A percentile compares a stretch with the other conserved stretches of the same genome.
These are phyloP conservation scores for Dissophora ornata DNA, from an alignment of 192 early-diverging fungal species.

Conservation along the genomic window DNA sequence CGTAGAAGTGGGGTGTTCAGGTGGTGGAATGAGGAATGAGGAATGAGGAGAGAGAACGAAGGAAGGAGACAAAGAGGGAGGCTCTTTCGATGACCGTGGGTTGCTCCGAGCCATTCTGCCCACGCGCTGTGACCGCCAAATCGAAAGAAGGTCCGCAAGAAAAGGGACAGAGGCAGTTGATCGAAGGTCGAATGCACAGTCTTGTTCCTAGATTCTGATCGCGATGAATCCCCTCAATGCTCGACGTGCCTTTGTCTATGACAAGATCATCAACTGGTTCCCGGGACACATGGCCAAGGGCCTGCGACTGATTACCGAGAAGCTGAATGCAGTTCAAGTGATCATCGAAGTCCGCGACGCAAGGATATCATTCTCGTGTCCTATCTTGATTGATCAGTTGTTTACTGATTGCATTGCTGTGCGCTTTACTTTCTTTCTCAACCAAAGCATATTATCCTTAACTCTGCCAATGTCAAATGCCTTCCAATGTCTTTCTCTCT, in stretches of 20 bases:
- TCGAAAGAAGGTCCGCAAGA: too few species aligned
- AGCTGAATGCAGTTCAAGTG: constrained; percentile 79
- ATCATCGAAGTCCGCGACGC: constrained; percentile 96
- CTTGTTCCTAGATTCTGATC: too few species aligned
- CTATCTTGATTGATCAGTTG: too few species aligned
- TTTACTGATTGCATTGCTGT: too few species aligned
- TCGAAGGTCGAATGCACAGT: too few species aligned
- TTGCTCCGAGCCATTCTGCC: too few species aligned
- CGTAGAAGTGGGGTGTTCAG: too few species aligned
- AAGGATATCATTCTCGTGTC: constrained; percentile 62
- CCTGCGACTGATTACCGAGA: constrained; percentile 77
- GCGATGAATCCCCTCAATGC: constrained; percentile 41
- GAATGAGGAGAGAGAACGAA: neutral
- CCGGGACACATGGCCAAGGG: constrained; percentile 90
- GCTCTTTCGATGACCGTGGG: too few species aligned
- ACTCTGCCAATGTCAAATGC: constrained; percentile 22
- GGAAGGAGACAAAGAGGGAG: neutral
- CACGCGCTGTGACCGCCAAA: too few species aligned
- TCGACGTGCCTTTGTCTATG: constrained; percentile 57
- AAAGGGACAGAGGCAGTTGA: too few species aligned
- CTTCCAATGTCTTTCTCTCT: neutral
- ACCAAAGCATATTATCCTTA: constrained; percentile 29
- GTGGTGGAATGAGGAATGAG: neutral
- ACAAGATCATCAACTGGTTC: constrained; percentile 86
- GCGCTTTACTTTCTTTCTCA: neutral